Base-by-base conservation (phyloP, 1,139 yeast species). In the Zygosaccharomyces pseudobailii region DNA sequence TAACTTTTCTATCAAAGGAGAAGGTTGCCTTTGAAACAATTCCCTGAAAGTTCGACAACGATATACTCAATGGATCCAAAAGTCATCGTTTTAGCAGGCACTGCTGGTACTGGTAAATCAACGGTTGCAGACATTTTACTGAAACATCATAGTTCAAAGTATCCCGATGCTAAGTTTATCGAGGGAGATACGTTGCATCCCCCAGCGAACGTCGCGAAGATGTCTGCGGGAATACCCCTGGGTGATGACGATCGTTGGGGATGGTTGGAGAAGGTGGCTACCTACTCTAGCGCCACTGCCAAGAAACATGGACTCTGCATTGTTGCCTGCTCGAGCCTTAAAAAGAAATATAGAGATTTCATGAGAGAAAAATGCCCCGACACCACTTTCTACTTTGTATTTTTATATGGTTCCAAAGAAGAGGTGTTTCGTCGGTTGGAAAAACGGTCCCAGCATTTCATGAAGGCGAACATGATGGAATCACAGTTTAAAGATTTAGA, bases 81-180 rank as follows among this genome's bases (percentile, higher is more conserved):
- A 40, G 73, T 72, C 3, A 55, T 73, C 23, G 68, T 75, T 3
- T 67, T 78, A n/a, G 96, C 94, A 2, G 98, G 98, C 0, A 96
- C 97, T 2, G 89, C 96, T 0, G 97, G 97, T 9, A 85, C 95
- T 3, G 97, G 97, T 2, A 90, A 90, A 65, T 76, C 94, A 28
- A 87, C 96, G 1, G 76, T 86, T 25, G 95, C 88, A 0, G 68
- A 69, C n/a, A 59, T 67, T 20, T 62, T 90, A 31, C 65, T 85
- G 17, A 43, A 1, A 51, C 48, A 45, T 21, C 58, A 51, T 32
- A 45, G 45, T 6, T 45, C 46, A 6, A 46, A 51, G 28, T 53
- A 57, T 32, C 62, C 62, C 5, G 56, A 67, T 2, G 74, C 84
- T 48, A 75, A 80, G 2, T 87, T 79, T 59, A 68, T 89, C 13